Base-by-base conservation (phyloP, 139 green algal genomes). In the Auxenochlorella protothecoides region DNA sequence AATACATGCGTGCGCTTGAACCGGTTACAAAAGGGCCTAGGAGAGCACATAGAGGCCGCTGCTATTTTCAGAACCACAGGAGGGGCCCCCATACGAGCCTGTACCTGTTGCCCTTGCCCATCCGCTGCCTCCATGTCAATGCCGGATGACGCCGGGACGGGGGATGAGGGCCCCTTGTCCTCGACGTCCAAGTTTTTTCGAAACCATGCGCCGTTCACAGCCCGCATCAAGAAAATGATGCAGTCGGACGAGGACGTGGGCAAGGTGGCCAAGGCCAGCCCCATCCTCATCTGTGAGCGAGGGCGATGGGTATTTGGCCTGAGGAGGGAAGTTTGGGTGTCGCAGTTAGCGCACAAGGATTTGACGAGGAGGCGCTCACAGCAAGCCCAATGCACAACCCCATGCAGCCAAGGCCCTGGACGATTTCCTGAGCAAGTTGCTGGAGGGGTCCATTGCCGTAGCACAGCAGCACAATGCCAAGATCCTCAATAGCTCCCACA, bases 191-290 rank as follows among this genome's bases (percentile, higher is more conserved):
- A 69, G 53, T 9, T 10, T 11, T 56, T 69, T 69, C 52, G 53
- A 69, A 56, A 69, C 53, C 8, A 69, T 11, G 9, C 11, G 52
- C 52, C 65, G 2, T 60, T 69, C 11, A 55, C 52, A 66, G 59
- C 75, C 5, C 66, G 77, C 68, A 95, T 97, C 56, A 97, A 97
- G 78, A 84, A 86, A 55, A 87, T 97, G 65, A 97, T 97, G 92
- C 92, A 97, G 72, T 86, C 84, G 11, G 92, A 97, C 71, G 91
- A 97, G 14, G 92, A 97, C 11, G 92, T 97, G 44, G 92, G 92
- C 56, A 97, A 97, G 75, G 96, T 97, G 56, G 85, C 91, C 6
- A 84, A 92, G 54, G 88, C 91, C 0, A 92, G 90, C 3, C 92
- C 92, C 4, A 79, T 96, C 0, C 67, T 97, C 4, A 91, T 97